A percentile compares a stretch with the other conserved stretches of the same genome.
phyloP scores from a whole-genome alignment of 2,329 filamentous ascomycete species.

The Cercospora nicotianae region DNA sequence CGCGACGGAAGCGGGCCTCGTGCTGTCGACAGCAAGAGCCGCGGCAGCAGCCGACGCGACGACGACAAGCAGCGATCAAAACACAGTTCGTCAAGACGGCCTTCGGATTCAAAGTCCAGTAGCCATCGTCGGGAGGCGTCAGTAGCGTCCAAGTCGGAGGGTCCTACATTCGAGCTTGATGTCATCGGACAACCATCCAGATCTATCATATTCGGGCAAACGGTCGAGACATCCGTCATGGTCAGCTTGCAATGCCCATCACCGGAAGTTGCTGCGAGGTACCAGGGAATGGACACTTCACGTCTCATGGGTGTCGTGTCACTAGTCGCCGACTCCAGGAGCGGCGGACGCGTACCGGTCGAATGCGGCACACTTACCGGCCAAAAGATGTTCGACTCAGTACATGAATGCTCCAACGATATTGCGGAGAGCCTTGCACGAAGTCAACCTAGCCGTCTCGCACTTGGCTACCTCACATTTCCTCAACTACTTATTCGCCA shows the following conservation, averaged over 20 bases:
- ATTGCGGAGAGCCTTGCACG: slow-evolving; percentile 31
- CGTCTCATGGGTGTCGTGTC: slow-evolving; percentile 35
- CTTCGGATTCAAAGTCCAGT: slow-evolving; percentile 32
- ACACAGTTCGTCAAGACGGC: slow-evolving; percentile 25
- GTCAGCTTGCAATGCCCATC: slow-evolving; percentile 33
- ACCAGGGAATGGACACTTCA: slow-evolving; percentile 32
- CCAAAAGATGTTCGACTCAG: slow-evolving; percentile 38
- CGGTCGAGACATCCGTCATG: slow-evolving; percentile 36
- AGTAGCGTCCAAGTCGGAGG: slow-evolving; percentile 19
- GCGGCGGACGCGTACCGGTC: slow-evolving; percentile 32
- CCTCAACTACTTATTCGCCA: slow-evolving; percentile 36
- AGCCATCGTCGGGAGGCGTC: slow-evolving; percentile 31
- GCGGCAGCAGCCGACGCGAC: slow-evolving; percentile 26
- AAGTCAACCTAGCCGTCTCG: slow-evolving; percentile 33
- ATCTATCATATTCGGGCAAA: slow-evolving; percentile 31
- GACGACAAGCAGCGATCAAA: slow-evolving; percentile 31
- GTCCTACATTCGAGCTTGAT: slow-evolving; percentile 36
- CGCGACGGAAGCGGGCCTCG: slow-evolving; percentile 34
- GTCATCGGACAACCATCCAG: slow-evolving; percentile 36
- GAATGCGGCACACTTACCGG: slow-evolving; percentile 35
- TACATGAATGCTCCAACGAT: slow-evolving; percentile 34
- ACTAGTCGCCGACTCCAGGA: slow-evolving; percentile 33
- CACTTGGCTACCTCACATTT: slow-evolving; percentile 38
- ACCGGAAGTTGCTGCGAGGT: slow-evolving; percentile 26
- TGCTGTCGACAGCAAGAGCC: slow-evolving; percentile 32